Base-by-base conservation (phyloP, 2,329 filamentous ascomycete species). In the Botryotinia calthae region DNA sequence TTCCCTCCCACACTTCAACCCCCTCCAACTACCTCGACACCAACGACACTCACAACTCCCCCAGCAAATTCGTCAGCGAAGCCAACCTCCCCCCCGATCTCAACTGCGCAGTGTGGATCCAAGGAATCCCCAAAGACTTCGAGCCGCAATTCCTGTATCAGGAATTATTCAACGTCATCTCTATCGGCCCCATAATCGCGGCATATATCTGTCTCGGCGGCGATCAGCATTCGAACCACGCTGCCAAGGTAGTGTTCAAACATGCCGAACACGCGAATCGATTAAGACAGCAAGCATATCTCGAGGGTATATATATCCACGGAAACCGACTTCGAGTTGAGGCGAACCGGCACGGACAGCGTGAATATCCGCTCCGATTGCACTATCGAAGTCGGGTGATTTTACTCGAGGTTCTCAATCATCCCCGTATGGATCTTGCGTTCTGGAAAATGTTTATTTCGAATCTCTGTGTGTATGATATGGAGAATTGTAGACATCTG, bases 31-130 rank as follows among this genome's bases (percentile, higher is more conserved):
- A 65, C 63, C 12, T 34, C 12, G 3, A 2, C 4, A 7, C n/a
- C 46, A 12, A 37, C 3, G 7, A 16, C 1, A 18, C 34, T 0
- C 2, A 1, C n/a, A 2, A 22, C 12, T 10, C 14, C 5, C 0
- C 4, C 7, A 16, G 6, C 1, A 10, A 7, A 22, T 46, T 20
- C n/a, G 7, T 14, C 2, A 22, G 22, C 2, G 63, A 65, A 6
- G 8, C 16, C 0, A 4, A 25, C 1, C 28, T 65, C 0, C 44
- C 63, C 10, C 7, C 16, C 5, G 22, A 37, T 1, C 1, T 65
- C 0, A 65, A 65, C 44, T 65, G 63, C 28, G 28, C 63, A 3
- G 63, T 65, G 7, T 65, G 63, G 63, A 51, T 65, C 22, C 31
- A 25, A 16, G 42, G 63, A 0, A 65, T 65, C 16, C 12, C 44